Base-by-base conservation (phyloP, 1,139 yeast species). In the Arxiozyma telluris region DNA sequence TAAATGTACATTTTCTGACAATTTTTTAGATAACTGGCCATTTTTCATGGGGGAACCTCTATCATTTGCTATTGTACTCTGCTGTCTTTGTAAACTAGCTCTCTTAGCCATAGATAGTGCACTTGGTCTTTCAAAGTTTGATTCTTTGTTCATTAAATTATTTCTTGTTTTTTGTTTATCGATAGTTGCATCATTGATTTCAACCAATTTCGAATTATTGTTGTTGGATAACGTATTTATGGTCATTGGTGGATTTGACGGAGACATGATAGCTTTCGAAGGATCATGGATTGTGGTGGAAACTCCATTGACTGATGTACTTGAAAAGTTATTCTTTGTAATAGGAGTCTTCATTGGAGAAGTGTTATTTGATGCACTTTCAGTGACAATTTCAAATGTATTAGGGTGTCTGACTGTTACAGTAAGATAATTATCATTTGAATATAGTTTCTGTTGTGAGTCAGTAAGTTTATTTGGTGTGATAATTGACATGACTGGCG, bases 11-110 rank as follows among this genome's bases (percentile, higher is more conserved):
- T 62, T 55, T 1, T 55, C 43, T 41, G 59, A 38, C 22, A 53
- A 54, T 17, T 50, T 57, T n/a, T 58, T 59, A 15, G 58, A 57
- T 20, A 42, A 47, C 11, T 61, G 60, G 38, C 58, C 58, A 47
- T 57, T 58, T 44, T 58, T 62, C 15, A 64, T 62, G 1, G 71
- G 71, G 1, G 71, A 67, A 4, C 70, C 70, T 50, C 64, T 65
- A 50, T 64, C 64, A 54, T 65, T 66, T 8, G 70, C 70, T 44
- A 67, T 66, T 0, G 69, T 61, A 15, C 67, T 64, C 52, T 61
- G 63, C 52, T 61, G 64, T 38, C 64, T 57, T 47, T 60, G 60
- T 20, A 57, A 45, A 9, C 58, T 50, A 8, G 50, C 41, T 45
- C 55, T 58, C 21, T 45, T 47, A 25, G 50, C 21, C 47, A 25